Evolutionary conservation across 2,329 filamentous ascomycete genomes (phyloP), one percentile per base, ranked within the genome.

Genomic region (Biscogniauxia marginata): DNA sequence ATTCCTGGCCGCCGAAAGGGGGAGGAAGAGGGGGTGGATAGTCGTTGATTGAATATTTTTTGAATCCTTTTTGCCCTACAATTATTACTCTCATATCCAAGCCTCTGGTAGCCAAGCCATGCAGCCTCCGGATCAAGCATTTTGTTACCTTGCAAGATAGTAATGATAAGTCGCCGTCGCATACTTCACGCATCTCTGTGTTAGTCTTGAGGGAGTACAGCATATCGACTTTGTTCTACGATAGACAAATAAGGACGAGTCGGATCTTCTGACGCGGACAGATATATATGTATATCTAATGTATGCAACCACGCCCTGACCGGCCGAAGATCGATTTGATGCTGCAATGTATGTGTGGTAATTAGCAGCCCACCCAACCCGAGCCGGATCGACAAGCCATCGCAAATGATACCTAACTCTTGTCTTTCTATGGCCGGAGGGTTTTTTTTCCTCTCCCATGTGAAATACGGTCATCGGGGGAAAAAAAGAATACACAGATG

Each of bases 71-170:
- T 39, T 6, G 30, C 30, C 30, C 30, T 39, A 39, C n/a, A 39
- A 39, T 48, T n/a, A 23, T n/a, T 48, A 48, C 30, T 11, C 30
- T 2, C 5, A 39, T 39, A n/a, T 47, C 58, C 56, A 58, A 53
- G 30, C 47, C 53, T 54, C 50, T 45, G 56, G 58, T 43, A 52
- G 56, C 58, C 58, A 61, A 58, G 58, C 34, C 49, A 58, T 61
- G 58, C 58, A 58, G 55, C 54, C 50, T 21, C 55, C 58, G 53
- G 58, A 61, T 58, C 58, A 55, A 30, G 44, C 58, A 61, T 58
- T n/a, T n/a, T 58, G 48, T 11, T 53, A 58, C 52, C 44, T 46
- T 53, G 49, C 44, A 46, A 46, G 44, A 46, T 22, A 46, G 18
- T 3, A 6, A 13, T 20, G 18, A n/a, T 9, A 8, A 39, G 30